phyloP scores from a whole-genome alignment of 176 grass and related monocot species.

The Thalia dealbata region DNA sequence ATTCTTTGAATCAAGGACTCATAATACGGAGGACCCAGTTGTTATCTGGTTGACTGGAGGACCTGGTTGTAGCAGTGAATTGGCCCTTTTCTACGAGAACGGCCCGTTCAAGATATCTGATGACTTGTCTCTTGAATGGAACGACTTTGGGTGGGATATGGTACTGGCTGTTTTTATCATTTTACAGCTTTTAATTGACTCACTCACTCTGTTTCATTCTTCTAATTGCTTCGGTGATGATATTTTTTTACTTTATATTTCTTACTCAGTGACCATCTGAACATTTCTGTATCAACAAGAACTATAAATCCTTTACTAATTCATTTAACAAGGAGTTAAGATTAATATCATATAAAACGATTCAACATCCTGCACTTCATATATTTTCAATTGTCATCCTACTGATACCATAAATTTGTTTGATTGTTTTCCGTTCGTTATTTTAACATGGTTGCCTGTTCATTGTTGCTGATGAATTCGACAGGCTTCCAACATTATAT shows the following conservation, averaged over 20 bases:
- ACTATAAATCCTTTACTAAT: neutral
- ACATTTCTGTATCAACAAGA: no score
- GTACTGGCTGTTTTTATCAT: constrained; percentile 14
- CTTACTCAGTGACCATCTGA: no score
- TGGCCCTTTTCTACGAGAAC: constrained; percentile 98
- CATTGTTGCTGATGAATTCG: constrained; percentile 10
- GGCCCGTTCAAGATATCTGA: constrained; percentile 64
- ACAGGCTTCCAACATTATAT: constrained; percentile 86
- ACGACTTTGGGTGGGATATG: constrained; percentile 88
- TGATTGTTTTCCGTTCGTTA: neutral
- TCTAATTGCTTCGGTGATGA: no score
- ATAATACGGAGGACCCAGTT: constrained; percentile 61
- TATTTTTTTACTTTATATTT: no score
- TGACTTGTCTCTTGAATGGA: constrained; percentile 76
- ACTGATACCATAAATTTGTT: neutral
- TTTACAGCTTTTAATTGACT: neutral
- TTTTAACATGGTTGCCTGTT: neutral
- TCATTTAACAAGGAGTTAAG: neutral
- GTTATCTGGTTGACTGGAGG: constrained; percentile 97
- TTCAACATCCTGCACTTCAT: neutral
- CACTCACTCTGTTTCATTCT: no score
- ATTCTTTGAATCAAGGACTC: constrained; percentile 93
- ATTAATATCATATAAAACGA: neutral
- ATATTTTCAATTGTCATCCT: neutral
- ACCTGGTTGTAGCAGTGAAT: constrained; percentile 87